Evolutionary conservation across 2,329 filamentous ascomycete genomes (phyloP).

Genomic region (Monosporascus sp.): DNA sequence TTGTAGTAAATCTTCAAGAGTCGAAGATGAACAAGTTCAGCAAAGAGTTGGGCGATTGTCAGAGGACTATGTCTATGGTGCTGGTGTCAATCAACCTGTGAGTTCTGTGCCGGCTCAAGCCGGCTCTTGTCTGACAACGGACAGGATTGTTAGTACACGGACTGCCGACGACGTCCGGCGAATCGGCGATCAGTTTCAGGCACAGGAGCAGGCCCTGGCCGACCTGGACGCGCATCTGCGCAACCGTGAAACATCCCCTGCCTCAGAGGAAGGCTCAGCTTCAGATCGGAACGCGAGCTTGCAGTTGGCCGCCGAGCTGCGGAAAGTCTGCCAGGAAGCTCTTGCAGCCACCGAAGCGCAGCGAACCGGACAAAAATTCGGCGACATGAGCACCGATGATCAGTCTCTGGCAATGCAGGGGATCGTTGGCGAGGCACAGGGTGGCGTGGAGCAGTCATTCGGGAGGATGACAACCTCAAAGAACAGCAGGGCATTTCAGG

Average conservation of each 20-base stretch:
- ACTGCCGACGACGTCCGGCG: slow-evolving; percentile 2
- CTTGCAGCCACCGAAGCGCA: no score
- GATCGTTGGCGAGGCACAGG: background rate
- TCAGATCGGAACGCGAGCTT: no score
- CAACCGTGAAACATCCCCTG: slow-evolving; percentile 3
- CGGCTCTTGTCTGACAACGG: no score
- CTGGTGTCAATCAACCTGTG: background rate
- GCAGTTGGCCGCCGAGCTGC: no score
- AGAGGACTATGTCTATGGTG: slow-evolving; percentile 10
- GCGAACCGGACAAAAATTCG: no score
- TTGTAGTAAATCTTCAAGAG: slow-evolving; percentile 5
- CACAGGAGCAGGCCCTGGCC: slow-evolving; percentile 8
- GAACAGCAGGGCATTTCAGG: slow-evolving; percentile 9
- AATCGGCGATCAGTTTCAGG: slow-evolving; percentile 5
- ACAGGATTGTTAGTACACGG: no score
- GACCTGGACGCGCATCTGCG: slow-evolving; percentile 2
- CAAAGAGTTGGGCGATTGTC: slow-evolving; percentile 7
- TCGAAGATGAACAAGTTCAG: slow-evolving; percentile 7
- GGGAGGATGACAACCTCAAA: background rate
- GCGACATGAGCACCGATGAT: no score
- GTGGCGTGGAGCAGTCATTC: slow-evolving; percentile 8
- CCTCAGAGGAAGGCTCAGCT: background rate
- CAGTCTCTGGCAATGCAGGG: no score
- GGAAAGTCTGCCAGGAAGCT: no score
- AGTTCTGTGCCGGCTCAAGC: no score